Base-by-base conservation (phyloP, 768 basidiomycete genomes). In the Mycena venus region DNA sequence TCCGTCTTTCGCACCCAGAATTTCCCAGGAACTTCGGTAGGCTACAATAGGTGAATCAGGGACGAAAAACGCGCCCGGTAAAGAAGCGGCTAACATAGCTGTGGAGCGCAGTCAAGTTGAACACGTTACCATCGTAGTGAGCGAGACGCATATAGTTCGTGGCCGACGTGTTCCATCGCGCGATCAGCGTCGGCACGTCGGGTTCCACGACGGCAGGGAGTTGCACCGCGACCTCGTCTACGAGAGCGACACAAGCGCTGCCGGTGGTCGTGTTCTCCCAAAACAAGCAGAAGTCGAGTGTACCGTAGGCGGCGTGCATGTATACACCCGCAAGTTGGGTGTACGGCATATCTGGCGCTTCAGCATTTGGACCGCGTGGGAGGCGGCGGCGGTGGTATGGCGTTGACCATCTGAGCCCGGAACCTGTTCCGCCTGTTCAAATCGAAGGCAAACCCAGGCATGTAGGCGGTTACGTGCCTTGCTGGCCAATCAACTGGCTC, bases 401-500 rank as follows among this genome's bases (percentile, higher is more conserved):
- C 65, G 11, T 44, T 12, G 9, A 49, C 42, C 1, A 23, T 23
- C 27, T 53, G 15, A 19, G 27, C 11, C 10, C 61, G 69, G 61
- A 67, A 75, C 36, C 74, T 75, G 25, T 11, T 51, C 27, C 2
- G 2, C n/a, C 14, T 8, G 4, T 6, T 9, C 27, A 27, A 38
- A 8, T 11, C 29, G 1, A 29, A n/a, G n/a, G n/a, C 23, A 15
- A 5, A 60, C 42, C 21, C 21, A 23, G 12, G 27, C 42, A 29
- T 44, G 15, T 25, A 2, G 51, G 5, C 19, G n/a, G n/a, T n/a
- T 23, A 56, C 65, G 14, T 34, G 78, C 81, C 80, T 73, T 11
- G 71, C 63, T 36, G 72, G 71, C 82, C 82, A 83, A 64, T 82
- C 79, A 17, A 83, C 72, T 19, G 73, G 75, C 23, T 79, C 68